phyloP scores from a whole-genome alignment of 164 flowering plant genomes.

The Warburgia ugandensis region DNA sequence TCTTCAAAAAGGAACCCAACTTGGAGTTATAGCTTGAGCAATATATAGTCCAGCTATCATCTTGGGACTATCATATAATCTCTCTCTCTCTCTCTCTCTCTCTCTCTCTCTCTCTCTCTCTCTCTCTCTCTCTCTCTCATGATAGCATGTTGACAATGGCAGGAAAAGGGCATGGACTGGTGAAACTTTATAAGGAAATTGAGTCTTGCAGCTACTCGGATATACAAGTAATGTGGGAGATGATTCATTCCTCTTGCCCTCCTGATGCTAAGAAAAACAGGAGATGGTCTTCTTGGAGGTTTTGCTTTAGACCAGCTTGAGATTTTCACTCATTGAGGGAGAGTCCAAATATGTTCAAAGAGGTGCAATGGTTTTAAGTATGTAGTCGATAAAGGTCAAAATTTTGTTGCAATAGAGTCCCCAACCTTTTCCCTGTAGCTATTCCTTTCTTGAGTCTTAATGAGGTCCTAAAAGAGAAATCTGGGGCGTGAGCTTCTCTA shows the following conservation, averaged over 20 bases:
- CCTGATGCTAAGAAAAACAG: neutral
- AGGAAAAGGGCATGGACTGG: constrained; percentile 9
- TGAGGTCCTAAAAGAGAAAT: too few species aligned
- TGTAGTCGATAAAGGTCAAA: too few species aligned
- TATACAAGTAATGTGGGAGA: constrained; percentile 13
- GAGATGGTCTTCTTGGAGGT: constrained; percentile 5
- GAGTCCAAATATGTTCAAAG: too few species aligned
- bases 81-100: neutral
- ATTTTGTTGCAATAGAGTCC: too few species aligned
- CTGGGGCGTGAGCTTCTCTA: too few species aligned
- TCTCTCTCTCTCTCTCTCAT: neutral
- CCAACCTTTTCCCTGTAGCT: too few species aligned
- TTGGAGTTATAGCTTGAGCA: neutral
- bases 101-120: constrained; percentile 1
- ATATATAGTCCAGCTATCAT: neutral
- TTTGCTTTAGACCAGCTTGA: constrained; percentile 2
- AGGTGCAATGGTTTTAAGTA: too few species aligned
- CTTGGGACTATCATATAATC: neutral
- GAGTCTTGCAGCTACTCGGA: constrained; percentile 11
- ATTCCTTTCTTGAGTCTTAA: too few species aligned
- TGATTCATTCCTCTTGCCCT: constrained; percentile 8
- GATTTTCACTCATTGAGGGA: too few species aligned
- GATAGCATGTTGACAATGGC: neutral
- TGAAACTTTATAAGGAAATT: constrained; percentile 10
- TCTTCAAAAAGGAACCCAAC: too few species aligned